Evolutionary conservation across 768 basidiomycete genomes (phyloP).

Genomic region (Boletus insuetus): DNA sequence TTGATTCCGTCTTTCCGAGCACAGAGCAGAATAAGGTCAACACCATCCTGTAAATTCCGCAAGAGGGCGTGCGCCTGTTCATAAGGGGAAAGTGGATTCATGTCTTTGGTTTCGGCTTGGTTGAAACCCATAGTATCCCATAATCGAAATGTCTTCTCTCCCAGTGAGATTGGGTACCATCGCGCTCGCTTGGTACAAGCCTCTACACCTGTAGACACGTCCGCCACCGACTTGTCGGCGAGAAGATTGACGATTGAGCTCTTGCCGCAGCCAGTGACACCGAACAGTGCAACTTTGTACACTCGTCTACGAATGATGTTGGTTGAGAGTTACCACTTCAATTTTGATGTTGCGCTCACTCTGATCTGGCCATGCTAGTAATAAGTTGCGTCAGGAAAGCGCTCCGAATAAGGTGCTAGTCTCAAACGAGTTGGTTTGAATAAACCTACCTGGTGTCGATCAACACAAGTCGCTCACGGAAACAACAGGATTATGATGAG

Average conservation of each 20-base stretch:
- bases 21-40: slow-evolving; percentile 40
- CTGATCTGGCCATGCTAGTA: slow-evolving; percentile 6
- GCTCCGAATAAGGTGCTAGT: not conserved
- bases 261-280: slow-evolving; percentile 30
- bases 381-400: not conserved
- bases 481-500: not conserved
- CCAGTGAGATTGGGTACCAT: slow-evolving; percentile 20
- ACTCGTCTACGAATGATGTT: slow-evolving; percentile 15
- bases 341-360: slow-evolving; percentile 14
- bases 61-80: slow-evolving; percentile 35
- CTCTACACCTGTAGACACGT: slow-evolving; percentile 26
- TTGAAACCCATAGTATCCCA: slow-evolving; percentile 37
- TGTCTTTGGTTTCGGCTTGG: slow-evolving; percentile 17
- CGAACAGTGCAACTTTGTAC: slow-evolving; percentile 27
- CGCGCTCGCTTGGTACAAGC: slow-evolving; percentile 35
- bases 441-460: not conserved
- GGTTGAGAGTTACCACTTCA: not conserved
- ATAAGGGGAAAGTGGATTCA: slow-evolving; percentile 21
- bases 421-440: not conserved
- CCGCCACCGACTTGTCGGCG: slow-evolving; percentile 25
- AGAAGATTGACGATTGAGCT: slow-evolving; percentile 32
- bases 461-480: slow-evolving; percentile 7
- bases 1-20: slow-evolving; percentile 39
- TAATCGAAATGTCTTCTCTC: slow-evolving; percentile 23
- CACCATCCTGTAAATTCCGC: slow-evolving; percentile 30